Evolutionary conservation across 163 green algal species (phyloP).

Genomic region (Coccomyxa subellipsoidea): DNA sequence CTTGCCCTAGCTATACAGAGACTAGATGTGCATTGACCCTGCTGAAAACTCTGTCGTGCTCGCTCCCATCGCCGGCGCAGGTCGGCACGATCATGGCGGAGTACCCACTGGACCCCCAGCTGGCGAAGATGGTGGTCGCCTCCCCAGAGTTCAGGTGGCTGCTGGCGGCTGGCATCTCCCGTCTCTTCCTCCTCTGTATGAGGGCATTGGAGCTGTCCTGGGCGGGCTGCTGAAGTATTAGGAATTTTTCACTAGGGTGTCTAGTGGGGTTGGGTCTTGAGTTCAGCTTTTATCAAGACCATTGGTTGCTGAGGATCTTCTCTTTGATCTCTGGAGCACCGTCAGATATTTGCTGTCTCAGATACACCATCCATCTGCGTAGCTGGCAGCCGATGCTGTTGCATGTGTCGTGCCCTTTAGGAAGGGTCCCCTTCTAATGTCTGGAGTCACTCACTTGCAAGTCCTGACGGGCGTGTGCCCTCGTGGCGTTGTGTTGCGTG

Average conservation of each 20-base stretch:
- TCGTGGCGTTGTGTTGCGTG: neutral
- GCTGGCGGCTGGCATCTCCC: slow-evolving; percentile 48
- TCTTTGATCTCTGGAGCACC: too few species aligned
- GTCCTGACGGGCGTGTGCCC: neutral
- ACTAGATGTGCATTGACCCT: neutral
- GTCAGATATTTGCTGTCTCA: too few species aligned
- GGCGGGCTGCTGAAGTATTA: too few species aligned
- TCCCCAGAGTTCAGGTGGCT: slow-evolving; percentile 80
- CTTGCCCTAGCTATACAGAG: too few species aligned
- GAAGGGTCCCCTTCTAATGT: neutral
- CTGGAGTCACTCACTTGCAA: neutral
- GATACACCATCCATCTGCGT: too few species aligned
- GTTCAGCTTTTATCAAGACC: too few species aligned
- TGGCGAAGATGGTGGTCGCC: slow-evolving; percentile 98
- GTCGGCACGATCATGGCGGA: slow-evolving; percentile 90
- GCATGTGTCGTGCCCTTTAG: too few species aligned
- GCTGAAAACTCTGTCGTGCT: neutral
- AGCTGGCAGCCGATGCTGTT: too few species aligned
- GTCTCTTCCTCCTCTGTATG: neutral
- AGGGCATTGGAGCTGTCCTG: too few species aligned
- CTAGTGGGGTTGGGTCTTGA: too few species aligned
- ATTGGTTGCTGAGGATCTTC: too few species aligned
- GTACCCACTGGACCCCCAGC: slow-evolving; percentile 97
- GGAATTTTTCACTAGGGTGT: too few species aligned
- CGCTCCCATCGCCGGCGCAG: slow-evolving; percentile 29